Conservation (phyloP, 202 grass and related monocot species). For the Dendrocalamus latiflorus region DNA sequence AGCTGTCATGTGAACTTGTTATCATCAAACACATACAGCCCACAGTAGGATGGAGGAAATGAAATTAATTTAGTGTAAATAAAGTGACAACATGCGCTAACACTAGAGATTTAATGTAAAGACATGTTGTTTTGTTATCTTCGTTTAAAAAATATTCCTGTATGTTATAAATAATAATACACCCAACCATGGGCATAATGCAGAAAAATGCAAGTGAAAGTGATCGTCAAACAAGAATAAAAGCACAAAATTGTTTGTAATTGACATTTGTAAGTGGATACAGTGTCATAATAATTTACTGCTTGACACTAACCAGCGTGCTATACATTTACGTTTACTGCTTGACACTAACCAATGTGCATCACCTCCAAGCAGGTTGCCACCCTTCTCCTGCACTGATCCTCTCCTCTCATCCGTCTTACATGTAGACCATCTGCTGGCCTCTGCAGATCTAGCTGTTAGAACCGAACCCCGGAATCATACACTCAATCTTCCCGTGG, state of each 20-base stretch:
- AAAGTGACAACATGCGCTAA: neutral
- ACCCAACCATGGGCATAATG: neutral
- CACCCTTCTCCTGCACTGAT: too few relatives aligned
- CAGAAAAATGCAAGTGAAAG: neutral
- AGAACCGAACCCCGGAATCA: fast-evolving
- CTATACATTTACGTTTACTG: neutral
- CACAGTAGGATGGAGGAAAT: neutral
- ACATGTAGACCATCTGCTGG: too few relatives aligned
- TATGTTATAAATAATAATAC: neutral
- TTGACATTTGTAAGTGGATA: neutral
- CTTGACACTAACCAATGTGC: too few relatives aligned
- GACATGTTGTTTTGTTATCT: neutral
- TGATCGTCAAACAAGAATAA: neutral
- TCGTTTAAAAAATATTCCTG: neutral
- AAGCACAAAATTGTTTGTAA: neutral
- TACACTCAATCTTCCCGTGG: too few relatives aligned
- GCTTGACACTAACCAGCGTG: neutral
- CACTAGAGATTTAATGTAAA: neutral
- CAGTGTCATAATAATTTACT: neutral
- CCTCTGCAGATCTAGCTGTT: too few relatives aligned
- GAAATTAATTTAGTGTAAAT: neutral
- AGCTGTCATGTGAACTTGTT: neutral
- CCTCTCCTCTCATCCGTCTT: too few relatives aligned
- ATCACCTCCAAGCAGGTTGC: too few relatives aligned
- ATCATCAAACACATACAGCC: neutral